Base-by-base conservation (phyloP, 2,329 filamentous ascomycete genomes). In the Eurotiales sp. region DNA sequence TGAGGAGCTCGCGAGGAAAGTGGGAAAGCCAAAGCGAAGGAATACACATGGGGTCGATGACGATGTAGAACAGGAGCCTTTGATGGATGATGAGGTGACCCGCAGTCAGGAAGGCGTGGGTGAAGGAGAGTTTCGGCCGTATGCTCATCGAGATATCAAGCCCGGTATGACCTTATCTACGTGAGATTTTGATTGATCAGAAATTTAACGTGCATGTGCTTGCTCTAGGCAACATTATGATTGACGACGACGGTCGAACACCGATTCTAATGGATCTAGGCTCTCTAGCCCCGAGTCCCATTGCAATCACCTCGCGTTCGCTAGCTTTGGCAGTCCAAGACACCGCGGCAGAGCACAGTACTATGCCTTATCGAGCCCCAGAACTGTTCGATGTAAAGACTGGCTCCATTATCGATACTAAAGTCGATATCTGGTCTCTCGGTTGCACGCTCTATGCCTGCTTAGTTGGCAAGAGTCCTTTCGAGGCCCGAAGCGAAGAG, bases 301-400 rank as follows among this genome's bases (percentile, higher is more conserved):
- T 90, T 52, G 83, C 88, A 22, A 92, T 97, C 60, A 95, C 92
- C 4, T 93, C 88, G 15, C 86, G 92, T 55, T 95, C 90, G 2
- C 80, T 95, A 50, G 93, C 93, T 40, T 83, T 99, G 43, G 89
- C 91, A 48, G 88, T 95, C 30, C 93, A 97, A 73, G 93, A 99
- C 70, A 88, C 84, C 36, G 93, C 93, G 19, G 93, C 92, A 50
- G 93, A 99, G 70, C 92, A 97, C 77, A 92, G 86, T 58, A 99
- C 93, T 36, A 97, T 99, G 92, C 91, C 93, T 0, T 99, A 99
- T 74, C 90, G 93, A 54, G 93, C 93, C 1, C 93, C 93, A 0
- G 93, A 99, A 72, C 84, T 99, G 55, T 99, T 99, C 71, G 93
- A 99, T 69, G 93, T 97, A 51, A 95, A 95, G 73, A 96, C 90